Conservation (phyloP, 78 protist genomes). For the slime mould (Dictyostelium discoideum) region DNA sequence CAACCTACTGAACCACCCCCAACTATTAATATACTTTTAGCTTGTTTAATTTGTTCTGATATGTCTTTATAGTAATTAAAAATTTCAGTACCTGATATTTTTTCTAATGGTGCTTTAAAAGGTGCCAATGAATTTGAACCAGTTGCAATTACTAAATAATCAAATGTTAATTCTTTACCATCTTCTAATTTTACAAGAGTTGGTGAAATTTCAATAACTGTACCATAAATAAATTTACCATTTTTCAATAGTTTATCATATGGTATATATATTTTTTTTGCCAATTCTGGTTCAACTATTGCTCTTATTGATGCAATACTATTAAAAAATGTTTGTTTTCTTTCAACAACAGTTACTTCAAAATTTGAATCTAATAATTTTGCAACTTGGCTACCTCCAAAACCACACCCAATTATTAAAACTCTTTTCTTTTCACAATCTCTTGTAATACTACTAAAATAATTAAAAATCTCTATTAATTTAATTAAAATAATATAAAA, state of each 20-base stretch:
- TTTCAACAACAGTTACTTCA: constrained; percentile 66
- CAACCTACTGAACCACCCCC: constrained; percentile 73
- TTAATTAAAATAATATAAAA: not conserved
- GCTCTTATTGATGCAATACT: constrained; percentile 37
- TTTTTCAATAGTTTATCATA: constrained; percentile 45
- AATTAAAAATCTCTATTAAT: not conserved
- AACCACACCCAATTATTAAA: constrained; percentile 75
- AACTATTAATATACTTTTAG: constrained; percentile 5
- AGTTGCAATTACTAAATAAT: constrained; percentile 63
- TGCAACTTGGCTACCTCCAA: constrained; percentile 52
- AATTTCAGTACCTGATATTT: not conserved
- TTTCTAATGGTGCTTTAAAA: constrained; percentile 41
- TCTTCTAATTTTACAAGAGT: not conserved
- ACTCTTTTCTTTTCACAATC: constrained; percentile 38
- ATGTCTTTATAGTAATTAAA: not conserved
- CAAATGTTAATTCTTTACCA: constrained; percentile 9
- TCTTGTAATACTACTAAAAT: not conserved
- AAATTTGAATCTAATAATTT: constrained; percentile 45
- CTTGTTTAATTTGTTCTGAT: constrained; percentile 1
- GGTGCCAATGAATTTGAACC: constrained; percentile 59
- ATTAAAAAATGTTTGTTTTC: constrained; percentile 44
- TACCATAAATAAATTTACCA: constrained; percentile 24
- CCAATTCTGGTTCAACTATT: constrained; percentile 45
- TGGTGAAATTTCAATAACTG: constrained; percentile 32
- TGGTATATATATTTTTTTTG: constrained; percentile 25